Base-by-base conservation (phyloP, 345 rosid species). In the Citrus unshiu region DNA sequence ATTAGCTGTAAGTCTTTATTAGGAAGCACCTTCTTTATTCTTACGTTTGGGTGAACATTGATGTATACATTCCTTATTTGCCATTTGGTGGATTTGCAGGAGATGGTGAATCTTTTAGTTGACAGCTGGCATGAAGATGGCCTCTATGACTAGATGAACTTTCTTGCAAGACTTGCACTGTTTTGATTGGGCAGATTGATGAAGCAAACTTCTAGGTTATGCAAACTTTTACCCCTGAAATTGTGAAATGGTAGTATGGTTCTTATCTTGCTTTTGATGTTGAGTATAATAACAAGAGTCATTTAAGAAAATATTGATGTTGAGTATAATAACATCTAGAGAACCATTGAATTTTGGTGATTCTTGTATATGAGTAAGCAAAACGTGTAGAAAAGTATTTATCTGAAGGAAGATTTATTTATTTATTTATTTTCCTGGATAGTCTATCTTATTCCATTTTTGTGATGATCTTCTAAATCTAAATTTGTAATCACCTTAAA, bases 71-170 rank as follows among this genome's bases (percentile, higher is more conserved):
- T 65, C 51, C 24, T 7, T 5, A 12, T 3, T 66, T 60, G 1
- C 32, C 18, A 37, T 64, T 78, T 73, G 63, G 51, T 82, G 66
- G 59, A 77, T 67, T 8, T 84, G 84, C 80, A 84, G 89, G 86
- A 85, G 80, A 84, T 81, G 87, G 87, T 87, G 68, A 85, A 84
- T 65, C 79, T 84, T 64, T 77, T 84, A 58, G 86, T 79, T 30
- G 85, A 77, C 79, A 79, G 77, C 67, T 84, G 87, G 85, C 83
- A 61, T 19, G 85, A 79, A 37, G 85, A 84, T 34, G 62, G 81
- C 79, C 83, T 81, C 75, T 74, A 72, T 73, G 67, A 79, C 71
- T 65, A 65, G 72, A 37, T 62, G 61, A 78, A 57, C 18, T 58
- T 39, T 68, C 57, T 78, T 78, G 27, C n/a, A 54, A 43, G n/a